Evolutionary conservation across 768 basidiomycete species (phyloP).

Genomic region (Leccinum ochraceum): DNA sequence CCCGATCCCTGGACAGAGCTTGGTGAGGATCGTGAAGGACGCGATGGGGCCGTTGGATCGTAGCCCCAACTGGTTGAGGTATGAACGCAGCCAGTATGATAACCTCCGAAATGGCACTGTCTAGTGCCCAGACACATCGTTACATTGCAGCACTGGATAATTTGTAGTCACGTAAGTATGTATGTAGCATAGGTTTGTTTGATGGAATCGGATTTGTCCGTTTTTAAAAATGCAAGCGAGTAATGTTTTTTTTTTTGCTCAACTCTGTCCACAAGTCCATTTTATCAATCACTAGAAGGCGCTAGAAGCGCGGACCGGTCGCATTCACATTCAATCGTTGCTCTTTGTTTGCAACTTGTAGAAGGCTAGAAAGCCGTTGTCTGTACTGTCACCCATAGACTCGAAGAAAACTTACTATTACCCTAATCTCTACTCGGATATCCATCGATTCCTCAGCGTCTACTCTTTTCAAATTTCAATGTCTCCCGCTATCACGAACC

Average conservation of each 20-base stretch:
- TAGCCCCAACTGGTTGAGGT: constrained; percentile 79
- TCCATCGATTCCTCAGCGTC: constrained; percentile 14
- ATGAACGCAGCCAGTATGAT: constrained; percentile 74
- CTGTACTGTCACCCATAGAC: constrained; percentile 20
- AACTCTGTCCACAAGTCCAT: background rate
- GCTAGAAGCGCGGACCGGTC: background rate
- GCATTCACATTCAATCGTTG: constrained; percentile 1
- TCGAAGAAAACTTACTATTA: constrained; percentile 16
- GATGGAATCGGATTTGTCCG: background rate
- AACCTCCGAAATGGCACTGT: constrained; percentile 74
- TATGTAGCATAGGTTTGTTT: constrained; percentile 8
- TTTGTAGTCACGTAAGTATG: background rate
- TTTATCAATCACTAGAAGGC: constrained; percentile 1
- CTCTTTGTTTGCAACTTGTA: constrained; percentile 13
- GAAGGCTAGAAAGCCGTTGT: constrained; percentile 11
- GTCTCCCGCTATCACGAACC: constrained; percentile 57
- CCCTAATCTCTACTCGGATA: constrained; percentile 21
- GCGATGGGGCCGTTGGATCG: constrained; percentile 75
- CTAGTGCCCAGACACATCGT: constrained; percentile 15
- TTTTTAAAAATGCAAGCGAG: background rate
- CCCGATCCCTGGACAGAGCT: constrained; percentile 68
- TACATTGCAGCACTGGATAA: background rate
- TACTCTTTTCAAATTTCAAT: constrained; percentile 39
- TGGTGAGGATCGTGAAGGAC: constrained; percentile 74
- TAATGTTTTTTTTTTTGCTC: background rate